A percentile compares a stretch with the other conserved stretches of the same genome.
Conservation (phyloP, 345 rosid species). For the Eucalyptus regnans region DNA sequence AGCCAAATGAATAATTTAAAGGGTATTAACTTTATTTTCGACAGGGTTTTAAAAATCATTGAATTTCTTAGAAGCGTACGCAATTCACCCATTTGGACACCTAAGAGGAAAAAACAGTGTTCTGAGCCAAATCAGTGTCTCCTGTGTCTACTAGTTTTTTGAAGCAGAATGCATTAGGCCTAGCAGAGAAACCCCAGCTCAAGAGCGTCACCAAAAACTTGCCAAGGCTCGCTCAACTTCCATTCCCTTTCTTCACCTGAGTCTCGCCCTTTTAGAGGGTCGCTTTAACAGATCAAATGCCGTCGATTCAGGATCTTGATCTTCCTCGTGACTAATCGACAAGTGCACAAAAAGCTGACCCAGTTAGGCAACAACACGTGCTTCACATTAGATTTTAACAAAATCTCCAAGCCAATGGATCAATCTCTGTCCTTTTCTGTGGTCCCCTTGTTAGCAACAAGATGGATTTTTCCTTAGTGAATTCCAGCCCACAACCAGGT, state of each 20-base stretch:
- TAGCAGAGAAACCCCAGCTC: not conserved
- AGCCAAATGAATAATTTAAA: not conserved
- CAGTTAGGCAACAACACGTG: not conserved
- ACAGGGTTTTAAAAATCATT: not conserved
- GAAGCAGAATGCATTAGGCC: not conserved
- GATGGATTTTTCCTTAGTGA: not conserved
- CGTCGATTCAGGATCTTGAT: not conserved
- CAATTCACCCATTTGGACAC: not conserved
- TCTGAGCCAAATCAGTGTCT: not conserved
- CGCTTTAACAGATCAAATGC: not conserved
- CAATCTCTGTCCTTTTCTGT: not conserved
- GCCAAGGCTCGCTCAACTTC: not conserved
- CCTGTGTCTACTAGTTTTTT: not conserved
- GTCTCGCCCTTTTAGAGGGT: not conserved
- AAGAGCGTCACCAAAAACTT: not conserved
- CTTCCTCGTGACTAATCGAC: not conserved
- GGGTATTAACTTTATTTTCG: not conserved
- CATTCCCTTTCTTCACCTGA: not conserved
- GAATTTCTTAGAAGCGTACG: not conserved
- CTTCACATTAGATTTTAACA: not conserved
- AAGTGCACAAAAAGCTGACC: not conserved
- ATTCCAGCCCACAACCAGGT: conserved; percentile 6
- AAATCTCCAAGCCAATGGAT: not conserved
- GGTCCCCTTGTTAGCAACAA: not conserved
- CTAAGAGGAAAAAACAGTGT: not conserved